phyloP scores from a whole-genome alignment of 805 yeast species.

The Monosporozyma unispora region DNA sequence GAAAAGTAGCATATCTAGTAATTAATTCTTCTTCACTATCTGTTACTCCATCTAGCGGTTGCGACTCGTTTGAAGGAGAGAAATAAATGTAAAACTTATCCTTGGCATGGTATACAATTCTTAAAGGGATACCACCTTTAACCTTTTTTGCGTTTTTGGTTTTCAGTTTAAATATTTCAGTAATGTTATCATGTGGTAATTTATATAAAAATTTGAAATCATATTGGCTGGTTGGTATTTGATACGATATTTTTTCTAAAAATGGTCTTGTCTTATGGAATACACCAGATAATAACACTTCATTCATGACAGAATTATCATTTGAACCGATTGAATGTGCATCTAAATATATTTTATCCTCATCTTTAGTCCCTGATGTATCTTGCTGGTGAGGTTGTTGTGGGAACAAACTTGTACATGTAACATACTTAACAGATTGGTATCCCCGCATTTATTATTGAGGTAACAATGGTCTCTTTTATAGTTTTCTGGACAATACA shows the following conservation, averaged over 20 bases:
- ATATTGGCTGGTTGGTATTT: background rate
- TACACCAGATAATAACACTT: background rate
- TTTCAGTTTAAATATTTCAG: background rate
- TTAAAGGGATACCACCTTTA: background rate
- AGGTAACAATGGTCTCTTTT: too few species aligned
- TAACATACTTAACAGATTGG: background rate
- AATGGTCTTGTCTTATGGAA: background rate
- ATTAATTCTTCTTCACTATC: background rate
- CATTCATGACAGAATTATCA: background rate
- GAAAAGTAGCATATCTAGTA: background rate
- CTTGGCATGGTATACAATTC: background rate
- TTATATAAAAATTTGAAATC: background rate
- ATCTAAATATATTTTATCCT: conserved; percentile 1
- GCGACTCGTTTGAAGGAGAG: too few species aligned
- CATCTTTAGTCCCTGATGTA: background rate
- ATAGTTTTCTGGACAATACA: too few species aligned
- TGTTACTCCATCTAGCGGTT: background rate
- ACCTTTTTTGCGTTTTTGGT: background rate
- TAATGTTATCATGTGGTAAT: background rate
- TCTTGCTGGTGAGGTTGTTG: background rate
- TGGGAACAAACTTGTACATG: background rate
- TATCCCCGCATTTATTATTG: background rate
- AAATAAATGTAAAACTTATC: background rate
- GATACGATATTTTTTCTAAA: background rate
- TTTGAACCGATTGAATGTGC: background rate